Conservation (phyloP, 495 filamentous ascomycete species). For the Neurospora tetraspora region DNA sequence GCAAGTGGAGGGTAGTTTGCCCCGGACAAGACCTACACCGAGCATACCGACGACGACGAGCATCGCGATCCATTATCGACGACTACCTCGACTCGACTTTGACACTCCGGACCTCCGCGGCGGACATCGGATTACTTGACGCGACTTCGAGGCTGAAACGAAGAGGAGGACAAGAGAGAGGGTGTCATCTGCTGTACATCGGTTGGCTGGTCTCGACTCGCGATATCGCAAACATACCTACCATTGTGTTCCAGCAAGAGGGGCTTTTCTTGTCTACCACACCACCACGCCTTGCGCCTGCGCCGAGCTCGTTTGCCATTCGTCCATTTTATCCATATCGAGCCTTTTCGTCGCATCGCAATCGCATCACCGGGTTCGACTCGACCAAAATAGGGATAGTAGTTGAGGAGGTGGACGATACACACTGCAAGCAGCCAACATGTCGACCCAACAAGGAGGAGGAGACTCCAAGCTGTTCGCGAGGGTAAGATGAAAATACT, state of each 20-base stretch:
- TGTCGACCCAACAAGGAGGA: constrained; percentile 62
- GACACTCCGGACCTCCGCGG: not conserved
- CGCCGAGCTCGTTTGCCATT: not conserved
- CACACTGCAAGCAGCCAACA: constrained; percentile 27
- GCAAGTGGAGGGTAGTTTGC: not conserved
- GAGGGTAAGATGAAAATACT: constrained; percentile 61
- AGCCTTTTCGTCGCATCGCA: not conserved
- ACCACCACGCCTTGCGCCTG: not conserved
- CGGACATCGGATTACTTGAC: not conserved
- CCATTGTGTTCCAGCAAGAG: not conserved
- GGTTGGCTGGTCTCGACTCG: not conserved
- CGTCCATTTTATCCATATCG: not conserved
- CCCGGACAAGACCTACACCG: not conserved
- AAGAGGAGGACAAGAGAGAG: not conserved
- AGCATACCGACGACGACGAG: not conserved
- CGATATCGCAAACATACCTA: not conserved
- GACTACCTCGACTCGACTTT: not conserved
- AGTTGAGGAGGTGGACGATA: not conserved
- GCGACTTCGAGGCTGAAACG: not conserved
- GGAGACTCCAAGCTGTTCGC: constrained; percentile 99
- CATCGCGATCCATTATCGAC: not conserved
- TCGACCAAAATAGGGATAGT: not conserved
- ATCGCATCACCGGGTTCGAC: not conserved
- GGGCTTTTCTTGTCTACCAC: not conserved
- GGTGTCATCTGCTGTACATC: no score